Conservation (phyloP, 2,329 filamentous ascomycete genomes). For the Talaromyces sp. region DNA sequence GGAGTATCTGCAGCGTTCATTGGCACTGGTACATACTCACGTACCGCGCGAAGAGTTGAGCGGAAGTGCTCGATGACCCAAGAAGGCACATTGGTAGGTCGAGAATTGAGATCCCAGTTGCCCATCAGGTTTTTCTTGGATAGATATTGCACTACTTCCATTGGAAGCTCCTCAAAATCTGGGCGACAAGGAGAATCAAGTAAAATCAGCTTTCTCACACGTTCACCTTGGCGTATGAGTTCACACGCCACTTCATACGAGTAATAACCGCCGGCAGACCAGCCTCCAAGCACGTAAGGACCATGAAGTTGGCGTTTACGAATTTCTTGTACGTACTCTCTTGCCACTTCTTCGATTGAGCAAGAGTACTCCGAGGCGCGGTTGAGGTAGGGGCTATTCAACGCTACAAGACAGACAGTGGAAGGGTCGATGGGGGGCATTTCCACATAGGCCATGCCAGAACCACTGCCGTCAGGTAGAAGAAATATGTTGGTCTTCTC, state of each 20-base stretch:
- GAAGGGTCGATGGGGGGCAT: conserved; percentile 37
- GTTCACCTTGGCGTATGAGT: conserved; percentile 45
- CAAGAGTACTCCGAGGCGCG: neutral
- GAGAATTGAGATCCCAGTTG: conserved; percentile 25
- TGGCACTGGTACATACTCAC: conserved; percentile 7
- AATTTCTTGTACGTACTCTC: conserved; percentile 27
- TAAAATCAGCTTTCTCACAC: conserved; percentile 53
- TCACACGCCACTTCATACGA: conserved; percentile 58
- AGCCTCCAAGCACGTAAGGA: conserved; percentile 59
- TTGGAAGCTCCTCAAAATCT: neutral
- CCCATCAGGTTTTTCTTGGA: conserved; percentile 43
- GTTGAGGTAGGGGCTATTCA: conserved; percentile 38
- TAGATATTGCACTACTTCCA: conserved; percentile 4
- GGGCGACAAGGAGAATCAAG: conserved; percentile 56
- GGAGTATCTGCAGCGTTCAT: conserved; percentile 20
- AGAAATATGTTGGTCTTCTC: conserved; percentile 30
- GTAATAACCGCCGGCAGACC: conserved; percentile 64
- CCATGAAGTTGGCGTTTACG: conserved; percentile 31
- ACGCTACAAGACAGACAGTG: conserved; percentile 46
- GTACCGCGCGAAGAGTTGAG: conserved; percentile 5
- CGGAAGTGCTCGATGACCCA: conserved; percentile 26
- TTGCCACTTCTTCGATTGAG: neutral
- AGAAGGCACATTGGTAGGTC: conserved; percentile 19
- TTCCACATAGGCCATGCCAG: conserved; percentile 36
- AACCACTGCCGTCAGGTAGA: conserved; percentile 46